Conservation (phyloP, 1,139 yeast species). For the Debaryomyces sp. region DNA sequence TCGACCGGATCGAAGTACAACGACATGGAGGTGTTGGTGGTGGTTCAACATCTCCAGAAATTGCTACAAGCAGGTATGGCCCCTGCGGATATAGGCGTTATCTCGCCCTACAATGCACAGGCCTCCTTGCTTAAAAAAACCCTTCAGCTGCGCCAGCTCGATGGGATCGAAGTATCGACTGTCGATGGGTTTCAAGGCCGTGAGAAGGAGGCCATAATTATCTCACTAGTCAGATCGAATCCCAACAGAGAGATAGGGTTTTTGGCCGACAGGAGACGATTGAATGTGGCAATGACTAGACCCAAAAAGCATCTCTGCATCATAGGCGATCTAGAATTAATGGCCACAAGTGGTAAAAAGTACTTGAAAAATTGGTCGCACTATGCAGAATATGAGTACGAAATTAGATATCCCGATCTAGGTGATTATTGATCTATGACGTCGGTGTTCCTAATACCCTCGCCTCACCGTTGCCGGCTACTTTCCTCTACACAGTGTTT, state of each 20-base stretch:
- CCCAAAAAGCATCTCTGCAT: slow-evolving; percentile 85
- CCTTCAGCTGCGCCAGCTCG: slow-evolving; percentile 26
- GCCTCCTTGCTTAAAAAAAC: slow-evolving; percentile 60
- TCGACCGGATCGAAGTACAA: slow-evolving; percentile 61
- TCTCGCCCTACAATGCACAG: slow-evolving; percentile 90
- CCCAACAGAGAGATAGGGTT: slow-evolving; percentile 73
- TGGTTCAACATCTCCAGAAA: slow-evolving; percentile 53
- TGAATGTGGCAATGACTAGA: slow-evolving; percentile 85
- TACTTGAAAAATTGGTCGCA: slow-evolving; percentile 69
- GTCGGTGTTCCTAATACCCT: neutral
- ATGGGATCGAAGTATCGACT: slow-evolving; percentile 42
- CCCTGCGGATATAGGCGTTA: slow-evolving; percentile 68
- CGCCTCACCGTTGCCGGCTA: neutral
- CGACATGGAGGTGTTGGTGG: slow-evolving; percentile 71
- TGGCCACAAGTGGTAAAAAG: slow-evolving; percentile 39
- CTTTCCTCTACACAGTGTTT: neutral
- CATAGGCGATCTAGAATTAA: slow-evolving; percentile 78
- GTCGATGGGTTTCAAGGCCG: slow-evolving; percentile 59
- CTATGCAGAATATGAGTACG: slow-evolving; percentile 71
- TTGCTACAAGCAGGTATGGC: slow-evolving; percentile 52
- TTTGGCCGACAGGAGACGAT: slow-evolving; percentile 58
- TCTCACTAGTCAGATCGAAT: slow-evolving; percentile 44
- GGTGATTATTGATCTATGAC: slow-evolving; percentile 24
- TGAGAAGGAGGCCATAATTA: slow-evolving; percentile 80
- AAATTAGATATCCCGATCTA: slow-evolving; percentile 65